Evolutionary conservation across 805 yeast species (phyloP), one percentile per base, ranked within the genome.

Genomic region (Zygoascus ofunaensis): DNA sequence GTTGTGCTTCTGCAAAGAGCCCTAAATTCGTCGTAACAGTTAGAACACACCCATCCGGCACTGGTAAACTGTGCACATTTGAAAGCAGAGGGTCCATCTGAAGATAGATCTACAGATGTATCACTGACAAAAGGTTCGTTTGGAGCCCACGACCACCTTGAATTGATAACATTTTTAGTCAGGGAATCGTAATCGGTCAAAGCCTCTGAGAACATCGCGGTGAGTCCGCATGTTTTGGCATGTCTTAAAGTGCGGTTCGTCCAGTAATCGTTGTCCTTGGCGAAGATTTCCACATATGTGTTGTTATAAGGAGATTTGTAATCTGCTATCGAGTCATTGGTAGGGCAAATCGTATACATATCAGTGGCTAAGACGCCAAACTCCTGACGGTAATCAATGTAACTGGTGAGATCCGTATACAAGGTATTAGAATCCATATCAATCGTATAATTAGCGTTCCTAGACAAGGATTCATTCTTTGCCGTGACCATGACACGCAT

Each of bases 81-180:
- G 42, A 55, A 60, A 0, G 76, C 74, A n/a, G 56, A 47, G 39
- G 55, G 55, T 17, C 41, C 44, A 12, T 14, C 45, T 14, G 24
- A 41, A 19, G 22, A 36, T 18, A 32, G 34, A n/a, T 39, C 41
- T 10, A 41, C 28, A 17, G 48, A 55, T 52, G 39, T 41, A 39
- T 18, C 49, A 37, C 14, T 41, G 42, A 22, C 53, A 45, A 2
- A 52, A 42, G 92, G 92, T 55, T 81, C 74, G 7, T 63, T 59
- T 0, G 69, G 56, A 0, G 70, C 73, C 96, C 96, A 87, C 1
- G 90, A 73, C 96, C 96, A 87, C 20, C 62, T 39, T 3, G 52
- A 42, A 2, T 40, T 37, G 8, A 46, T 43, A 36, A 55, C 8
- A 65, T 39, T 55, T 50, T 44, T 24, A 37, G 35, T 38, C 39